A percentile compares a stretch with the other conserved stretches of the same genome.
Evolutionary conservation across 2,329 filamentous ascomycete genomes (phyloP).

Genomic region (Nemania diffusa): DNA sequence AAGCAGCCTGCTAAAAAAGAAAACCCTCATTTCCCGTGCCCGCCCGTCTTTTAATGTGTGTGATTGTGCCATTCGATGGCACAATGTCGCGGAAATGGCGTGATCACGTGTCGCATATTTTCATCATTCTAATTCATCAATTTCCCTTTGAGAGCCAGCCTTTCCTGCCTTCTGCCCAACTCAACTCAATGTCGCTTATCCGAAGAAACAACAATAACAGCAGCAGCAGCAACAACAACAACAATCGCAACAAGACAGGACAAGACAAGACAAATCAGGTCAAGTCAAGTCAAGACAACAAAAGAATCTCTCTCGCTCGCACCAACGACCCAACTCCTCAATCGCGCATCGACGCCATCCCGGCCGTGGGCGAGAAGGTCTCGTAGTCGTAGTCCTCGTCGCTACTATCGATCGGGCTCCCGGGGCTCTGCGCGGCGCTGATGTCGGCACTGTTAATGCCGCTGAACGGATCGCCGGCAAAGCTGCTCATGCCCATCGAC

Average conservation of each 20-base stretch:
- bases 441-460: slow-evolving; percentile 59
- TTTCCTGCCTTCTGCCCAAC: neutral
- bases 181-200: neutral
- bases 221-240: neutral
- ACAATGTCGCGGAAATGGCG: slow-evolving; percentile 47
- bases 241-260: too few species aligned
- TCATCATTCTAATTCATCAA: slow-evolving; percentile 33
- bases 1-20: slow-evolving; percentile 10
- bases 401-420: slow-evolving; percentile 61
- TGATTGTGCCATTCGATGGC: slow-evolving; percentile 39
- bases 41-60: slow-evolving; percentile 7
- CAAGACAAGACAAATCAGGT: too few species aligned
- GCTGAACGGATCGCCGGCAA: slow-evolving; percentile 53
- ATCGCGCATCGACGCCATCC: slow-evolving; percentile 48
- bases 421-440: slow-evolving; percentile 63
- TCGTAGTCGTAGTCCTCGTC: slow-evolving; percentile 67
- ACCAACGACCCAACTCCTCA: too few species aligned
- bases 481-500: slow-evolving; percentile 49
- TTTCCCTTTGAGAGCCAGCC: slow-evolving; percentile 29
- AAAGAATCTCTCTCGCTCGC: neutral
- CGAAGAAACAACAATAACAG: neutral
- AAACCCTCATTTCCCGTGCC: slow-evolving; percentile 14
- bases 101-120: slow-evolving; percentile 40
- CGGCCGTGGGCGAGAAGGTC: slow-evolving; percentile 52
- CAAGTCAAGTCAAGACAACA: too few species aligned